Base-by-base conservation (phyloP, 1,284 basidiomycete species). In the Malassezia psittaci region DNA sequence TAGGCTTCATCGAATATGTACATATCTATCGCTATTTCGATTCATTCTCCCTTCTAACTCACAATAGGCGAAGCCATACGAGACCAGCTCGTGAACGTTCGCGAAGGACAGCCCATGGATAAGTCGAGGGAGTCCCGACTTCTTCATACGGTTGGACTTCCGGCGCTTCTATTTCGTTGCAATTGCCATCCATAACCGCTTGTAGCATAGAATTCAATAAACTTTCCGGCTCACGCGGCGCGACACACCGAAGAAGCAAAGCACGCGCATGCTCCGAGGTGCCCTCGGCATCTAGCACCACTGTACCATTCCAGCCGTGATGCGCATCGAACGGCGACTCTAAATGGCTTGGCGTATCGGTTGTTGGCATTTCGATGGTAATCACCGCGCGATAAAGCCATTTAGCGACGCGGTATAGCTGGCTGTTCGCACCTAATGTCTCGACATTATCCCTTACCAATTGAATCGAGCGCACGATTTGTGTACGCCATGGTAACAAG, bases 391-490 rank as follows among this genome's bases (percentile, higher is more conserved):
- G 65, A 61, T 78, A 77, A 32, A 78, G 68, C 70, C 75, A 77
- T 52, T 72, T 73, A 33, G 69, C 66, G 54, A 78, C 66, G 10
- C 68, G 60, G 60, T 77, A 77, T 15, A 63, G 59, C 24, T 60
- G 63, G 11, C 75, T 72, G 48, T 76, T 69, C 2, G 74, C 69
- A 8, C 69, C 69, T 16, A 66, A 57, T 21, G 74, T 66, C 41
- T 73, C 63, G n/a, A 76, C 68, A 47, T 72, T 68, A 36, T 77
- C 77, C 53, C 74, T 69, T 21, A 72, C 70, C 36, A 78, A 66
- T 15, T 63, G 53, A 56, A 78, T 61, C 9, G 67, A 72, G 42
- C 61, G 52, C 3, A 74, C 62, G n/a, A 78, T 64, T 52, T 69
- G 59, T 9, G 66, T 47, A n/a, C 66, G 56, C 63, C 67, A 77